A percentile compares a stretch with the other conserved stretches of the same genome.
These are phyloP conservation scores for Boletus coccyginus DNA, from an alignment of 768 basidiomycete species.

Conservation along the genomic window DNA sequence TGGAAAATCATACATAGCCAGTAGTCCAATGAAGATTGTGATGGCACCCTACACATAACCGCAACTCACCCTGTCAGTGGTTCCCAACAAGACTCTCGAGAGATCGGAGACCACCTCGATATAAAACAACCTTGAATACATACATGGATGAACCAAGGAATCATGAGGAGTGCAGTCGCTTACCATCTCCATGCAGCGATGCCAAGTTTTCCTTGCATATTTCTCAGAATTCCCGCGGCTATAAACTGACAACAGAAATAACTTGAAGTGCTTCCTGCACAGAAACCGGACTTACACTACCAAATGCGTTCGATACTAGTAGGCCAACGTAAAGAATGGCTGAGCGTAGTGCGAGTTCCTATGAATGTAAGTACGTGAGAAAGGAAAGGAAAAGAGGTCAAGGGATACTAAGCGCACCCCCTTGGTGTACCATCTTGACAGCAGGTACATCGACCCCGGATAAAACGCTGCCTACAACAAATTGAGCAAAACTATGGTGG, in stretches of 20 bases:
- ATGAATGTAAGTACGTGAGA: not conserved
- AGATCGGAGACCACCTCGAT: slow-evolving; percentile 48
- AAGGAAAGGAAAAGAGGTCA: not conserved
- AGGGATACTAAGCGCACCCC: slow-evolving; percentile 11
- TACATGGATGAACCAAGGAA: not conserved
- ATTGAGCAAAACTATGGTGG: not conserved
- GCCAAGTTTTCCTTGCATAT: slow-evolving; percentile 66
- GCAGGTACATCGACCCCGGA: slow-evolving; percentile 49
- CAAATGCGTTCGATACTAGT: slow-evolving; percentile 66
- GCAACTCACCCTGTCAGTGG: not conserved
- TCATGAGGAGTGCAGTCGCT: slow-evolving; percentile 5
- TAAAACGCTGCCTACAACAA: slow-evolving; percentile 54
- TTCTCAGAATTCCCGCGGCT: slow-evolving; percentile 69
- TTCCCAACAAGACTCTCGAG: not conserved
- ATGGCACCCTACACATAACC: slow-evolving; percentile 48
- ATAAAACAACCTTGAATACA: slow-evolving; percentile 57
- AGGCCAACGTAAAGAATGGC: slow-evolving; percentile 59
- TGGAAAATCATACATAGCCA: slow-evolving; percentile 40
- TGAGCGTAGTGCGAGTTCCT: slow-evolving; percentile 65
- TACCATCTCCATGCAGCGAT: slow-evolving; percentile 73
- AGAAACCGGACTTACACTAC: slow-evolving; percentile 43
- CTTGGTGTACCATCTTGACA: slow-evolving; percentile 56
- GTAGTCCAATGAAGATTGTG: slow-evolving; percentile 57
- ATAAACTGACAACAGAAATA: slow-evolving; percentile 43
- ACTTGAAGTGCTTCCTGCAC: not conserved